phyloP scores from a whole-genome alignment of 2,329 filamentous ascomycete genomes.

The Sphaerulina vaccinii region DNA sequence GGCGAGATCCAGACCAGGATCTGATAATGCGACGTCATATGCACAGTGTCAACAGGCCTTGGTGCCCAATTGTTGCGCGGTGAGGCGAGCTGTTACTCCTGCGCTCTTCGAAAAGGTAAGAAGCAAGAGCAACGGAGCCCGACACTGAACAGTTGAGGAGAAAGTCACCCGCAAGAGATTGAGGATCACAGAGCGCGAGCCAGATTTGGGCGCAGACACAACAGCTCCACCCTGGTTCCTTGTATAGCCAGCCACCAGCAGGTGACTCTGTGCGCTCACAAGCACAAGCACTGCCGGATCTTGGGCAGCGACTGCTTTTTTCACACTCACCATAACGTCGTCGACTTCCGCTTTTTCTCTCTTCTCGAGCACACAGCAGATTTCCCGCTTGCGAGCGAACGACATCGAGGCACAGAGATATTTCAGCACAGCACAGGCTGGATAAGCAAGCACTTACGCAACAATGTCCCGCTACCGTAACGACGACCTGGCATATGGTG shows the following conservation, averaged over 20 bases:
- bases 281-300: constrained; percentile 7
- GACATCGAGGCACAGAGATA: background rate
- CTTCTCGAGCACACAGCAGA: background rate
- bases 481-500: constrained; percentile 45
- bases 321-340: background rate
- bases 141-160: background rate
- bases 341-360: background rate
- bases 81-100: background rate
- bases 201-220: background rate
- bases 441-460: background rate
- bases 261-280: background rate
- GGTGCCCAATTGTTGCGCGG: background rate
- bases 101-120: too few species aligned
- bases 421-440: background rate
- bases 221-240: background rate
- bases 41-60: background rate
- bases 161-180: too few species aligned
- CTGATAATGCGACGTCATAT: background rate
- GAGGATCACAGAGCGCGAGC: constrained; percentile 8
- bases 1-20: too few species aligned
- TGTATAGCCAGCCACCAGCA: constrained; percentile 3
- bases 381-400: background rate
- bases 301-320: background rate
- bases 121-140: background rate
- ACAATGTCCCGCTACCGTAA: constrained; percentile 34